Evolutionary conservation across 352 stramenopile species (phyloP), one percentile per base, ranked within the genome.

Genomic region (Globisporangium middletonii): DNA sequence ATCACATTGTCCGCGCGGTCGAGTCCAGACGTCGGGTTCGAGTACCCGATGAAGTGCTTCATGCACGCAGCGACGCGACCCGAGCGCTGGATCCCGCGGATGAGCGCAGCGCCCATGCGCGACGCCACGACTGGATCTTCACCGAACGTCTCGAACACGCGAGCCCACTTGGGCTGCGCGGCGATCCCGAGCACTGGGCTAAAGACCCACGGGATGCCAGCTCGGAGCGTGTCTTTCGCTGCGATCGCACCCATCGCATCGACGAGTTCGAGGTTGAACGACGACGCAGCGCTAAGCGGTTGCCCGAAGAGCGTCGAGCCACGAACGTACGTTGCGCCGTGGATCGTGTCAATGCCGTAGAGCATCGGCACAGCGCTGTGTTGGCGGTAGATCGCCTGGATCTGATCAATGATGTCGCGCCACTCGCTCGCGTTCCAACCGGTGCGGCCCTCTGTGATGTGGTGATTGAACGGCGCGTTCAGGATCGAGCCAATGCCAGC

Each of bases 101-200:
- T 88, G 63, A 94, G 77, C 19, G 71, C 61, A 1, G 62, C 57
- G 2, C 74, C 87, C 79, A 97, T 89, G 41, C 72, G 53, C 0
- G 79, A 83, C 3, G 80, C 83, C 7, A 96, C 2, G 28, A 73
- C 50, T n/a, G 88, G 87, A 65, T 97, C 89, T 68, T 98, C 89
- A 27, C 92, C 92, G 67, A 98, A 98, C 3, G 90, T 97, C 67
- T 98, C 92, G 61, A 91, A 97, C n/a, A 95, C 75, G 4, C 92
- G 79, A 27, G 84, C 68, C 90, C 91, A 98, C 54, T 86, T 79
- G 1, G 89, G 86, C 52, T 93, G 71, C 38, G 79, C 62, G 23
- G 94, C 71, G 53, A 94, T 88, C 0, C 79, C 89, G 19, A 98
- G 60, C 12, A 98, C 73, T 0, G 92, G 91, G 53, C 78, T 85